phyloP scores from a whole-genome alignment of 805 yeast species.

The Schwanniomyces vanrijiae region DNA sequence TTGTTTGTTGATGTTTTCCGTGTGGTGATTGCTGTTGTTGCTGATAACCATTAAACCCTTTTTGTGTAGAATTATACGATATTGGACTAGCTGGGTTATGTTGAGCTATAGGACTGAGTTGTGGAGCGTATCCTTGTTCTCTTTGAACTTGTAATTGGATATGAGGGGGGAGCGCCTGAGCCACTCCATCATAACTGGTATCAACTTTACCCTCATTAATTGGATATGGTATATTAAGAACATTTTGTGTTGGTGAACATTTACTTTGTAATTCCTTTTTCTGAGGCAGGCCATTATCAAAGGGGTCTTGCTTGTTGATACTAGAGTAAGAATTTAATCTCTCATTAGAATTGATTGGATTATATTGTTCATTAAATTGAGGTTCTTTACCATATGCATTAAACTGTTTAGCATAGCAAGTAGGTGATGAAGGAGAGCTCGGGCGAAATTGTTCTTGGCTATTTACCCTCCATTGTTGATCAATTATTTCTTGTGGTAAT shows the following conservation, averaged over 20 bases:
- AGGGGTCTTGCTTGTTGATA: background rate
- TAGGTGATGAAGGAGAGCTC: background rate
- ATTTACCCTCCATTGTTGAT: slow-evolving; percentile 1
- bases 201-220: background rate
- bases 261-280: background rate
- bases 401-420: background rate
- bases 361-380: background rate
- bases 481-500: slow-evolving; percentile 20
- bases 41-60: background rate
- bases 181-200: background rate
- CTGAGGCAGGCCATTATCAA: background rate
- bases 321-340: background rate
- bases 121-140: background rate
- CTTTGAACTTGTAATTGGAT: background rate
- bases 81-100: slow-evolving; percentile 4
- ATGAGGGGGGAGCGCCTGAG: background rate
- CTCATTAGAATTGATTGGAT: background rate
- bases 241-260: background rate
- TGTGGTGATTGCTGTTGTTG: slow-evolving; percentile 4
- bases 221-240: background rate
- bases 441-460: background rate
- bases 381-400: background rate
- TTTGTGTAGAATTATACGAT: background rate
- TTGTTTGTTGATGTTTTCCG: slow-evolving; percentile 2
- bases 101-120: slow-evolving; percentile 2